Base-by-base conservation (phyloP, 768 basidiomycete species). In the Lentinula sp. region DNA sequence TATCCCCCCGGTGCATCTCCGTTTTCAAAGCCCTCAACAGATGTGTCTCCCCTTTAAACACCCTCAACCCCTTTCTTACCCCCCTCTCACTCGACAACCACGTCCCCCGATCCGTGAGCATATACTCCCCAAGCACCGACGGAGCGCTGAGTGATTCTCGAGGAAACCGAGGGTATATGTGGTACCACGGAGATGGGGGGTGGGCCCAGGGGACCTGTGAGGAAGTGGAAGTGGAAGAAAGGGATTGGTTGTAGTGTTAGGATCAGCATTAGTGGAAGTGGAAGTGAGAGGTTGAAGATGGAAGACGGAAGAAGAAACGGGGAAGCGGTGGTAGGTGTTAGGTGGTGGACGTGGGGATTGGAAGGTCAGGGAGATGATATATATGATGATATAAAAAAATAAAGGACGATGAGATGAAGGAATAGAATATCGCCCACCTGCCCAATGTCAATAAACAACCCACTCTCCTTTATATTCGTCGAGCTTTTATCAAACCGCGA, bases 401-500 rank as follows among this genome's bases (percentile, higher is more conserved):
- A 28, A 28, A 28, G 37, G 37, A 9, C 37, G 37, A 39, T 2
- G 37, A 39, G 13, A 4, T 10, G 33, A 39, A 50, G 6, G 2
- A 16, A 23, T 33, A 28, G 18, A 16, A n/a, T 56, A 76, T 2
- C 28, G 4, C 28, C 28, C 28, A 28, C 81, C 69, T 84, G 81
- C 7, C 82, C 82, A 28, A 84, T 81, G 9, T 67, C 71, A 43
- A 75, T 72, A 60, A 83, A 85, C 10, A 84, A 61, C 52, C 72
- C 67, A 35, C 77, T 81, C 62, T 84, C 82, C 61, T 82, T 85
- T 68, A 85, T 82, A 65, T 85, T 83, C 0, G 82, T 84, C 8
- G 84, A 82, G 57, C 81, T 81, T 64, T 83, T 85, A 63, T 85
- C 83, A 61, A 74, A 85, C 3, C 83, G 78, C 1, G 81, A 81